Conservation (phyloP, 2,329 filamentous ascomycete species). For the Fusarium ambrosium region DNA sequence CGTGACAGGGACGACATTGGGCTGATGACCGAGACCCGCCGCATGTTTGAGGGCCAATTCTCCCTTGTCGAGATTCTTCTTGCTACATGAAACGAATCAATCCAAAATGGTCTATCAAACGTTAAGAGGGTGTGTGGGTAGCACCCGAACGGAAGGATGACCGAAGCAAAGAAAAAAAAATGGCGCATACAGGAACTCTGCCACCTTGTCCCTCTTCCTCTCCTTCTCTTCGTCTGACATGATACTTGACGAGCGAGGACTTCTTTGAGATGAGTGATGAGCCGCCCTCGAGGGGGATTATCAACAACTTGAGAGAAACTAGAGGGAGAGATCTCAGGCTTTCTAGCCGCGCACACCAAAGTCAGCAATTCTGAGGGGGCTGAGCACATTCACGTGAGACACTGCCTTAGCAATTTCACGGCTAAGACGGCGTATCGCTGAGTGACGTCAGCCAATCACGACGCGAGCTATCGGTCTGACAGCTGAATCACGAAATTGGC, state of each 20-base stretch:
- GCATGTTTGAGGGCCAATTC: constrained; percentile 55
- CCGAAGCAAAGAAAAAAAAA: constrained; percentile 18
- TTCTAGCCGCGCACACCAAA: constrained; percentile 3
- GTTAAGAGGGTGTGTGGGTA: background rate
- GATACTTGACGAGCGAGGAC: background rate
- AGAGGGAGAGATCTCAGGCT: background rate
- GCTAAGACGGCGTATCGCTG: background rate
- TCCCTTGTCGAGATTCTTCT: constrained; percentile 52
- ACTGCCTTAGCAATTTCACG: background rate
- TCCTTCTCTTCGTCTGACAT: constrained; percentile 40
- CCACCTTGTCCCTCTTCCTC: constrained; percentile 51
- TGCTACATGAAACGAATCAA: constrained; percentile 32
- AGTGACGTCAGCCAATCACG: background rate
- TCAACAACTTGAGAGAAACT: background rate
- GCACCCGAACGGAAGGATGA: background rate
- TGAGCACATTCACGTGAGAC: constrained; percentile 32
- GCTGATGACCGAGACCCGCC: constrained; percentile 48
- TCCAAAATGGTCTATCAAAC: background rate
- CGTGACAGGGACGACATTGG: constrained; percentile 50
- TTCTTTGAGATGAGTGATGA: background rate
- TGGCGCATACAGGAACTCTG: constrained; percentile 51
- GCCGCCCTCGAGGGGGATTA: no score
- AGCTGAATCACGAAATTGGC: constrained; percentile 1
- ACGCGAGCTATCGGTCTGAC: background rate
- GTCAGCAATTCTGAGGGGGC: constrained; percentile 16